A percentile compares a stretch with the other conserved stretches of the same genome.
These are phyloP conservation scores for Zasmidium citrigriseum DNA, from an alignment of 2,329 filamentous ascomycete genomes.

Conservation along the genomic window DNA sequence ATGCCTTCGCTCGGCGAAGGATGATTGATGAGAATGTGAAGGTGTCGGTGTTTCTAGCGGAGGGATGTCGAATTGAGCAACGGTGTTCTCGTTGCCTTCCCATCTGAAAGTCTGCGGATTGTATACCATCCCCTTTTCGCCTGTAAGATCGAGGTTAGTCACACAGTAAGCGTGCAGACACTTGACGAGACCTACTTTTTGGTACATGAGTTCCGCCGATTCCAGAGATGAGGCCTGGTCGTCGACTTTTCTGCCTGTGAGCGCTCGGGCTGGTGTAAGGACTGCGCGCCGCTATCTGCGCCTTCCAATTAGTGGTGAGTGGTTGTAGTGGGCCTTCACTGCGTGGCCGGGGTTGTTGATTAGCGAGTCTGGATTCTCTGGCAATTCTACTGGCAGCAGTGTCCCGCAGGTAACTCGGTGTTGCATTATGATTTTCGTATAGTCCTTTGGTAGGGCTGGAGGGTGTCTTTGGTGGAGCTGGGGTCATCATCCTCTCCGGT, in stretches of 20 bases:
- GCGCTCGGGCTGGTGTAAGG: constrained; percentile 53
- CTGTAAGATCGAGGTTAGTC: constrained; percentile 44
- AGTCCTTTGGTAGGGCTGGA: constrained; percentile 52
- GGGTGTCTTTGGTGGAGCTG: constrained; percentile 51
- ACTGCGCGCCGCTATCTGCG: constrained; percentile 53
- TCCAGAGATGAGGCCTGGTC: constrained; percentile 87
- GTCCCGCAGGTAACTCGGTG: constrained; percentile 66
- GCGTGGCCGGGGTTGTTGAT: constrained; percentile 39
- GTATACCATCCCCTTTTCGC: constrained; percentile 93
- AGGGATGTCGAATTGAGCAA: constrained; percentile 71
- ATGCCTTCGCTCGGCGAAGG: constrained; percentile 38
- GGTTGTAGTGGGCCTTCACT: constrained; percentile 53
- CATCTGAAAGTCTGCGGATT: constrained; percentile 84
- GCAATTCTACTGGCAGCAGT: constrained; percentile 67
- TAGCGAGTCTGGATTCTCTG: constrained; percentile 56
- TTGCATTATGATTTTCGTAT: constrained; percentile 45
- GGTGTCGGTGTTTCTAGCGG: constrained; percentile 38
- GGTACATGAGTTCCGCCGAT: constrained; percentile 73
- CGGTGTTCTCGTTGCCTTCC: constrained; percentile 93
- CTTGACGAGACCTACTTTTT: constrained; percentile 65
- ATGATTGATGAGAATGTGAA: constrained; percentile 32
- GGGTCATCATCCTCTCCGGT: constrained; percentile 50
- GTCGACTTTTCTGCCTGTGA: constrained; percentile 47
- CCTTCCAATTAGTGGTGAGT: constrained; percentile 61
- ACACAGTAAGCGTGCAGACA: background rate